Evolutionary conservation across 495 filamentous ascomycete genomes (phyloP), one percentile per base, ranked within the genome.

Genomic region (Xylaria castorea): DNA sequence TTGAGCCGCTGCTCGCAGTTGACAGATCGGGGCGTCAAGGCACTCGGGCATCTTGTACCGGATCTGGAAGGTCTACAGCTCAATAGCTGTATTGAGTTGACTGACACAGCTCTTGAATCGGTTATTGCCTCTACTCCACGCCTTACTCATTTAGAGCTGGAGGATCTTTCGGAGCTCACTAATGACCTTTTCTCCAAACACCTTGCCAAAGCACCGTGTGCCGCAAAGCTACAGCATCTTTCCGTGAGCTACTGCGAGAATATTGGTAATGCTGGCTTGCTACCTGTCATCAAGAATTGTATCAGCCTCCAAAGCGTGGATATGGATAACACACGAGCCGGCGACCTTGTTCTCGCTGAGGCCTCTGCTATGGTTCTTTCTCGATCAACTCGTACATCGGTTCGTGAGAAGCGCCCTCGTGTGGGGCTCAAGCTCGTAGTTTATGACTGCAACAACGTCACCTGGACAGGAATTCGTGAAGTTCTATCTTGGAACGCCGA

Each of bases 261-360:
- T 55, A 79, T 99, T 0, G 91, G 94, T 12, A 97, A 99, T 79
- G 81, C 83, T 0, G 96, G 97, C 58, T 92, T 98, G 90, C 84
- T 97, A 0, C 92, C 90, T 25, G 83, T 99, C 20, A 85, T 99
- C 74, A 92, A 93, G 76, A 85, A 84, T 61, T 97, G 94, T 80
- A 84, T 86, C 1, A 85, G 83, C 22, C 86, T 98, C 18, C 82
- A 83, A 51, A 92, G 85, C 61, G 85, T 97, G 16, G 93, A 94
- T 57, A 93, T 98, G 90, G 96, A 99, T 81, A 98, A 98, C 80
- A 99, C 96, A 2, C 90, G 93, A 60, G 87, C 97, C 68, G 93
- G 92, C 51, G 94, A 99, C 74, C 86, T 97, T 7, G 89, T 92
- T n/a, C 89, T 99, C 18, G 89, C 91, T 73, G 96, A 97, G 83